A percentile compares a stretch with the other conserved stretches of the same genome.
These are phyloP conservation scores for Tagetes erecta DNA, from an alignment of 129 eudicot species.

Conservation along the genomic window DNA sequence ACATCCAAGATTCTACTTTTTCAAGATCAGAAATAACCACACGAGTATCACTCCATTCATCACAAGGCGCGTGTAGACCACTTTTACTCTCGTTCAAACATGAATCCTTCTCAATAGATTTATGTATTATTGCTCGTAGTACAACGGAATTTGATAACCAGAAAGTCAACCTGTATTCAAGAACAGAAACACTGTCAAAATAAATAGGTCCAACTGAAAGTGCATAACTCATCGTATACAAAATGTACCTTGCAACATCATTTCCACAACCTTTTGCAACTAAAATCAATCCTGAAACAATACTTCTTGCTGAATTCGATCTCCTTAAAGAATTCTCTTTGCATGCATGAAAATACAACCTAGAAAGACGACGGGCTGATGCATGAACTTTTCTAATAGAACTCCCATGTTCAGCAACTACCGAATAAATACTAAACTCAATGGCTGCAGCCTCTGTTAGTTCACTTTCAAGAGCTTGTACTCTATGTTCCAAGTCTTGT, in stretches of 20 bases:
- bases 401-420: slow-evolving; percentile 91
- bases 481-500: slow-evolving; percentile 55
- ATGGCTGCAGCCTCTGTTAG: slow-evolving; percentile 88
- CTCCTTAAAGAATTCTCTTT: slow-evolving; percentile 52
- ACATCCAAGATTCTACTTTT: slow-evolving; percentile 85
- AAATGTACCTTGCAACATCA: slow-evolving; percentile 86
- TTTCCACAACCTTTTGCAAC: slow-evolving; percentile 95
- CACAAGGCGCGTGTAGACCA: slow-evolving; percentile 21
- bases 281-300: slow-evolving; percentile 73
- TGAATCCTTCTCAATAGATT: slow-evolving; percentile 39
- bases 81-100: slow-evolving; percentile 31
- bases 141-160: slow-evolving; percentile 84
- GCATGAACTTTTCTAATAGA: slow-evolving; percentile 81
- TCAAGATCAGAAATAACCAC: slow-evolving; percentile 57
- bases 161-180: slow-evolving; percentile 71
- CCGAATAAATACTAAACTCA: slow-evolving; percentile 74
- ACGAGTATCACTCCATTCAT: slow-evolving; percentile 56
- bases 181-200: slow-evolving; percentile 10
- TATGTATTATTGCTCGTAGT: slow-evolving; percentile 62
- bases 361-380: slow-evolving; percentile 89
- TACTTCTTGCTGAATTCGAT: slow-evolving; percentile 58
- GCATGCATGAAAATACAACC: slow-evolving; percentile 75
- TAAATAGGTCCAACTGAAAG: slow-evolving; percentile 4
- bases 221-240: slow-evolving; percentile 16
- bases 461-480: slow-evolving; percentile 67